Conservation (phyloP, 108 stramenopile genomes). For the Nitzschia putrida region DNA sequence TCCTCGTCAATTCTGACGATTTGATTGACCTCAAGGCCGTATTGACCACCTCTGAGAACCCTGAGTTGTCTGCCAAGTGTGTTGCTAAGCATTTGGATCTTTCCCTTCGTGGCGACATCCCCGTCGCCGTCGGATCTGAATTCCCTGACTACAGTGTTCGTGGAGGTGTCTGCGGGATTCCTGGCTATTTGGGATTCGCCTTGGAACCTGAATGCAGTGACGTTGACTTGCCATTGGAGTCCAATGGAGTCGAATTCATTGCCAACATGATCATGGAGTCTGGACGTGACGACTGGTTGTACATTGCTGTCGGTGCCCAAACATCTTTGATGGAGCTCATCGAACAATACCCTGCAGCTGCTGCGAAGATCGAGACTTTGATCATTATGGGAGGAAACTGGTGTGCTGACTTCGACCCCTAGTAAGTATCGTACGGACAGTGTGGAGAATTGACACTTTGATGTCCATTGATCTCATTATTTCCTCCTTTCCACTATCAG, state of each 20-base stretch:
- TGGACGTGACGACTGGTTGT: conserved; percentile 38
- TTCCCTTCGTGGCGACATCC: conserved; percentile 2
- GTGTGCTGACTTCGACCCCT: conserved; percentile 36
- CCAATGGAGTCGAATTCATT: conserved; percentile 20
- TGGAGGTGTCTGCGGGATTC: conserved; percentile 30
- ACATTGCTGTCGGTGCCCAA: conserved; percentile 34
- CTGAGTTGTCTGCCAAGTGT: conserved; percentile 24
- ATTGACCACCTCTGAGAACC: conserved; percentile 23
- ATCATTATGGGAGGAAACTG: conserved; percentile 43
- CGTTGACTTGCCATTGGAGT: background rate
- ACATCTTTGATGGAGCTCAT: conserved; percentile 16
- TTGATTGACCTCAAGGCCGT: conserved; percentile 28
- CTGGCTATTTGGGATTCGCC: conserved; percentile 28
- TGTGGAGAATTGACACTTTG: no score
- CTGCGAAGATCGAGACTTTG: conserved; percentile 21
- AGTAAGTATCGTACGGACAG: conserved; percentile 27
- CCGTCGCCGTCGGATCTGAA: conserved; percentile 20
- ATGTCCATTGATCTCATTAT: no score
- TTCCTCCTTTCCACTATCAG: no score
- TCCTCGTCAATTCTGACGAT: conserved; percentile 33
- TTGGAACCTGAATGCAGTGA: conserved; percentile 17
- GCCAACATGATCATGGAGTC: conserved; percentile 36
- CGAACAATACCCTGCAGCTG: conserved; percentile 24
- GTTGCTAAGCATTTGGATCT: conserved; percentile 12
- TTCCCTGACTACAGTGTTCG: conserved; percentile 20